phyloP scores from a whole-genome alignment of 805 yeast genomes.

The Candida pseudoglaebosa region DNA sequence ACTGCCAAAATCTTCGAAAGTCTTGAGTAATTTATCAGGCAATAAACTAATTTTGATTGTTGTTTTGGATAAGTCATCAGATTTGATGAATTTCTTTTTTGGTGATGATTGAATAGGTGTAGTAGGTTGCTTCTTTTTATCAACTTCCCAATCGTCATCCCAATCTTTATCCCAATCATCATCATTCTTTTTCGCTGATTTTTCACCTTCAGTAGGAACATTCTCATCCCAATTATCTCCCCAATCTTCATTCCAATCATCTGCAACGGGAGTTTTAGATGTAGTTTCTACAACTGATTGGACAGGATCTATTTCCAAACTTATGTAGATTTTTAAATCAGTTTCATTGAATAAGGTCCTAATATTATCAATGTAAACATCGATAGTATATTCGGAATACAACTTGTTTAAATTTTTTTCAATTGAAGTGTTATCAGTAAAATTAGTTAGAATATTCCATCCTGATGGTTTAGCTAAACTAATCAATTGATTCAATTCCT shows the following conservation, averaged over 20 bases:
- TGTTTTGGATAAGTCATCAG: not conserved
- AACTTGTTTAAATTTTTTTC: slow-evolving; percentile 23
- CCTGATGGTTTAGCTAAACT: slow-evolving; percentile 9
- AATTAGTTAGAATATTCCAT: slow-evolving; percentile 13
- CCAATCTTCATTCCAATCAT: slow-evolving; percentile 27
- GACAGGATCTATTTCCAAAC: not conserved
- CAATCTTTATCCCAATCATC: slow-evolving; percentile 25
- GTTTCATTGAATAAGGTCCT: slow-evolving; percentile 15
- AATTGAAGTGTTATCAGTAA: slow-evolving; percentile 11
- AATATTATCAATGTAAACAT: slow-evolving; percentile 28
- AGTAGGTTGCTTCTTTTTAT: slow-evolving; percentile 1
- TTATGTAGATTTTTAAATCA: no score
- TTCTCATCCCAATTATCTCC: slow-evolving; percentile 24
- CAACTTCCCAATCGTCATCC: slow-evolving; percentile 28
- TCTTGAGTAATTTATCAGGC: slow-evolving; percentile 17
- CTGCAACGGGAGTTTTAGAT: slow-evolving; percentile 13
- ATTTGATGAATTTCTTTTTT: not conserved
- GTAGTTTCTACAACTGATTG: slow-evolving; percentile 2
- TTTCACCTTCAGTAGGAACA: not conserved
- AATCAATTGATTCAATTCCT: slow-evolving; percentile 16
- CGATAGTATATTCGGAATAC: slow-evolving; percentile 28
- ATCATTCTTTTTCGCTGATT: slow-evolving; percentile 8
- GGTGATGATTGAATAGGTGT: not conserved
- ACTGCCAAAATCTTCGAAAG: slow-evolving; percentile 22
- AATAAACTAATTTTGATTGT: slow-evolving; percentile 8